phyloP scores from a whole-genome alignment of 2,329 filamentous ascomycete genomes.

The Pseudogymnoascus sp. region DNA sequence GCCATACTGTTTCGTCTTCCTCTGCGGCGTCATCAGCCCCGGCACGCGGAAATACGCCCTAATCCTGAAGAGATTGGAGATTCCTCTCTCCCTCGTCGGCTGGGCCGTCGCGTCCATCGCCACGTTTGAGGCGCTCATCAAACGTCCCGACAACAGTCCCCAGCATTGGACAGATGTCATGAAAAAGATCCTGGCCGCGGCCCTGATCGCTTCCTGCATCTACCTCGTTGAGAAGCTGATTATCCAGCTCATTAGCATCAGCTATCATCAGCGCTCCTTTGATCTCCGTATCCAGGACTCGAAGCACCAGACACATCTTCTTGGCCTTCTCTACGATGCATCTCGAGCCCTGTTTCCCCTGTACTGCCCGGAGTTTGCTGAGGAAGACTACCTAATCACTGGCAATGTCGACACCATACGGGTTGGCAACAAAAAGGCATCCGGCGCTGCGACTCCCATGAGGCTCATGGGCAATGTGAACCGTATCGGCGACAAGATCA shows the following conservation, averaged over 20 bases:
- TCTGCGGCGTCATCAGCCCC: conserved; percentile 61
- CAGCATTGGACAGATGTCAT: conserved; percentile 49
- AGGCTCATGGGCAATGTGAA: conserved; percentile 67
- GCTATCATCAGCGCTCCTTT: conserved; percentile 80
- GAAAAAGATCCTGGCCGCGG: conserved; percentile 57
- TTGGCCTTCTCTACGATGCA: conserved; percentile 83
- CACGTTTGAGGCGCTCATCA: conserved; percentile 52
- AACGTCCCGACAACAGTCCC: conserved; percentile 14
- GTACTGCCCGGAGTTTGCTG: conserved; percentile 82
- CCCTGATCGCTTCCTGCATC: conserved; percentile 61
- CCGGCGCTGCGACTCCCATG: conserved; percentile 68
- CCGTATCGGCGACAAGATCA: conserved; percentile 85
- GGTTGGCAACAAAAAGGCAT: conserved; percentile 34
- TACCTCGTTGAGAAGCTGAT: conserved; percentile 71
- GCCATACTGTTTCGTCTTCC: conserved; percentile 59
- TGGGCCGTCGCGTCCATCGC: conserved; percentile 59
- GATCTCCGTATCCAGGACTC: conserved; percentile 78
- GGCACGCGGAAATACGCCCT: conserved; percentile 65
- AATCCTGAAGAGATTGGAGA: conserved; percentile 56
- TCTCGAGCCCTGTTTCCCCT: conserved; percentile 83
- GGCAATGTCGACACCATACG: conserved; percentile 63
- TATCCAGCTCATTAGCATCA: conserved; percentile 77
- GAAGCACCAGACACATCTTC: conserved; percentile 75
- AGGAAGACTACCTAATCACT: conserved; percentile 88
- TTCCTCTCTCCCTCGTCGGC: conserved; percentile 61